Percentiles rank a stretch among this genome's conserved stretches.
phyloP scores from a whole-genome alignment of 1,284 basidiomycete genomes.

The Cryptococcus wingfieldii region DNA sequence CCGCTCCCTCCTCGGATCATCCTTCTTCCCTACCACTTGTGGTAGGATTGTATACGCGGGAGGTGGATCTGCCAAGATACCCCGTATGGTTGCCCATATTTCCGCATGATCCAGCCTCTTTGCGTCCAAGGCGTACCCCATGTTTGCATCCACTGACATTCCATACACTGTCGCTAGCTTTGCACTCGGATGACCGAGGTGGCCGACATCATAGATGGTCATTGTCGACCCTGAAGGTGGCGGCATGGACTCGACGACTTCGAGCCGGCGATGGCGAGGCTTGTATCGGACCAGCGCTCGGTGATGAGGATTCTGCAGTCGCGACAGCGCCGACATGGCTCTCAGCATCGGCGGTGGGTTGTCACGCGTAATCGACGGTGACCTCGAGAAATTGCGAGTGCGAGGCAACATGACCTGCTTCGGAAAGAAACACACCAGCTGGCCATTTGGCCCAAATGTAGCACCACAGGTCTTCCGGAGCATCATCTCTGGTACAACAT shows the following conservation, averaged over 20 bases:
- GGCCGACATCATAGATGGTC: slow-evolving; percentile 61
- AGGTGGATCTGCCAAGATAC: slow-evolving; percentile 50
- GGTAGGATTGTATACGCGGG: slow-evolving; percentile 27
- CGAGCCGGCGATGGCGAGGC: slow-evolving; percentile 19
- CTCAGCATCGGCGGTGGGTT: slow-evolving; percentile 30
- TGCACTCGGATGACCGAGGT: slow-evolving; percentile 57
- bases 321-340: slow-evolving; percentile 40
- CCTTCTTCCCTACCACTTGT: slow-evolving; percentile 1
- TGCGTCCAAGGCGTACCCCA: slow-evolving; percentile 57
- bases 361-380: slow-evolving; percentile 33
- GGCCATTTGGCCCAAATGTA: slow-evolving; percentile 77
- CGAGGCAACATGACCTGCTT: slow-evolving; percentile 47
- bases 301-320: slow-evolving; percentile 35
- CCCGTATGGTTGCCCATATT: slow-evolving; percentile 62
- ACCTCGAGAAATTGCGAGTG: slow-evolving; percentile 34
- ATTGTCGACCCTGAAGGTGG: slow-evolving; percentile 51
- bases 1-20: slow-evolving; percentile 18
- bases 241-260: slow-evolving; percentile 14
- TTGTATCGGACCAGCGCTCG: slow-evolving; percentile 20
- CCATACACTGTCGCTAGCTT: slow-evolving; percentile 62
- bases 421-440: slow-evolving; percentile 79
- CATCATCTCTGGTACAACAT: slow-evolving; percentile 31
- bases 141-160: slow-evolving; percentile 55
- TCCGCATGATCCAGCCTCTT: slow-evolving; percentile 68
- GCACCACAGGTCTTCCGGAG: slow-evolving; percentile 44